A percentile compares a stretch with the other conserved stretches of the same genome.
Evolutionary conservation across 192 early-diverging fungal genomes (phyloP).

Genomic region (Lobosporangium transversale): DNA sequence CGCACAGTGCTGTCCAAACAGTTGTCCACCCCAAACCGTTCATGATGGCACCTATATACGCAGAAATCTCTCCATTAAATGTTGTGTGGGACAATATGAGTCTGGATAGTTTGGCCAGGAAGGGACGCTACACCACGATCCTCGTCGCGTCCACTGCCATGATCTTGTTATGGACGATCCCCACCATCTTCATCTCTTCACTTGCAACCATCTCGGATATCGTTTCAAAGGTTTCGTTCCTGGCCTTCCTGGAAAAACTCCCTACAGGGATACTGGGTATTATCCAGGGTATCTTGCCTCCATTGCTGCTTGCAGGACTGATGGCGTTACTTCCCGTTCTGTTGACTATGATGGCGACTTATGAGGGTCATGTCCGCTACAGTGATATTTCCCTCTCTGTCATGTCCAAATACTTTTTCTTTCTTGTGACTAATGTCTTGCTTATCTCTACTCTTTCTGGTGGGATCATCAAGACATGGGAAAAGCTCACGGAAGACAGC

Average conservation of each 20-base stretch:
- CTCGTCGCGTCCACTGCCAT: slow-evolving; percentile 62
- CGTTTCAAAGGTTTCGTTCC: slow-evolving; percentile 52
- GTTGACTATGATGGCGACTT: slow-evolving; percentile 60
- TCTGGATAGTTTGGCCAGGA: slow-evolving; percentile 58
- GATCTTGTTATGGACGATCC: slow-evolving; percentile 77
- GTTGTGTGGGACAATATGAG: slow-evolving; percentile 86
- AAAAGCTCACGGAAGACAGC: slow-evolving; percentile 24
- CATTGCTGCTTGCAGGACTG: slow-evolving; percentile 74
- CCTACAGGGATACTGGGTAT: slow-evolving; percentile 42
- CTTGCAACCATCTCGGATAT: slow-evolving; percentile 63
- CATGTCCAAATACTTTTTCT: slow-evolving; percentile 79
- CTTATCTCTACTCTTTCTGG: slow-evolving; percentile 79
- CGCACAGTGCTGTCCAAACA: slow-evolving; percentile 81
- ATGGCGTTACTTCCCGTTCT: slow-evolving; percentile 73
- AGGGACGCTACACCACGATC: slow-evolving; percentile 66
- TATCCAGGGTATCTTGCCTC: slow-evolving; percentile 84
- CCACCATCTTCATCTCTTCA: slow-evolving; percentile 60
- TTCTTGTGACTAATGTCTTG: slow-evolving; percentile 84
- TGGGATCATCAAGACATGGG: slow-evolving; percentile 59
- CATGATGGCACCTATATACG: slow-evolving; percentile 70
- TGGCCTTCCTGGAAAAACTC: slow-evolving; percentile 37
- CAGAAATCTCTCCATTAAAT: slow-evolving; percentile 75
- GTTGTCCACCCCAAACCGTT: slow-evolving; percentile 70
- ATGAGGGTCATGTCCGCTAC: slow-evolving; percentile 52
- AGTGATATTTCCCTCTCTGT: slow-evolving; percentile 70